Evolutionary conservation across 805 yeast species (phyloP), one percentile per base, ranked within the genome.

Genomic region (Priceomyces fermenticarens): DNA sequence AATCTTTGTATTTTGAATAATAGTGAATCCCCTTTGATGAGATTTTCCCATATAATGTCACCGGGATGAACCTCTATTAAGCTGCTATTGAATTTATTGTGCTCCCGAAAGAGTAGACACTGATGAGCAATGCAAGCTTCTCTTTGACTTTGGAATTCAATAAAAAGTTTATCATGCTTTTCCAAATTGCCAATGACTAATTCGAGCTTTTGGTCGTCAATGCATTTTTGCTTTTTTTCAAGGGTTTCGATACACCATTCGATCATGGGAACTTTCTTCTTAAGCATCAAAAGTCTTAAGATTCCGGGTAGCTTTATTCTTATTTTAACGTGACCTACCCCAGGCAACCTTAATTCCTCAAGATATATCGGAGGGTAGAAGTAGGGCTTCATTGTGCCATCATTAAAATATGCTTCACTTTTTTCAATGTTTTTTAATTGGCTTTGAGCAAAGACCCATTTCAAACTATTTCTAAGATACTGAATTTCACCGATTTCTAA

Each of bases 11-110:
- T 15, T 12, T 63, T 60, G 9, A 56, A 58, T 2, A 67, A 49
- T 46, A 65, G 48, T 14, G 70, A 65, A 41, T 65, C 70, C 20
- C 58, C 60, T 10, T 65, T 50, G 3, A 63, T 53, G 4, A 87
- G 48, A 48, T 86, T 87, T 0, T 62, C 52, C 97, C 97, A 89
- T 1, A 83, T 60, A 1, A 89, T 67, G 52, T 86, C 95, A 7
- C 70, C 58, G 2, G 90, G 85, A 51, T 83, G 74, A 2, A 83
- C 72, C 12, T 80, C 83, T 20, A 76, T 56, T 27, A 77, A 43
- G 2, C 73, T 68, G 32, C 62, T 60, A 45, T 69, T 71, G 53
- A 78, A 60, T 33, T 54, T 60, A 2, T 74, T 75, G 41, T 73
- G 68, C 10, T 57, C 49, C 32, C 67, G 62, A 1, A 77, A 66